Base-by-base conservation (phyloP, 75 land plant species). In the Chamaecyparis obtusa region DNA sequence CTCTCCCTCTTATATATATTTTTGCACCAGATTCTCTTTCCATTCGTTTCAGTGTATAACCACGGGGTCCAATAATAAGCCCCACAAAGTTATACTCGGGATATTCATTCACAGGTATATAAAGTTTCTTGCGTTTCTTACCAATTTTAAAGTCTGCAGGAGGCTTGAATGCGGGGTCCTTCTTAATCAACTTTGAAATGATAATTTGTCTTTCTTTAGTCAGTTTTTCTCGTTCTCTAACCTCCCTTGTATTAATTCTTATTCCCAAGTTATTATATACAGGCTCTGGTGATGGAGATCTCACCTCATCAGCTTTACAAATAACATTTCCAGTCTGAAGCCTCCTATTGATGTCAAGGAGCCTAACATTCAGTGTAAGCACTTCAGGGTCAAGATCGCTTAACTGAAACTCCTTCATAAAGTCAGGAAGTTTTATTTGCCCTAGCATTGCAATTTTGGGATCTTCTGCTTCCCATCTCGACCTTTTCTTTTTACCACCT, bases 31-130 rank as follows among this genome's bases (percentile, higher is more conserved):
- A 89, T 86, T 93, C 92, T 64, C 39, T 89, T 89, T 93, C 90
- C 93, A 93, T 92, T 83, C 85, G 89, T 43, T 85, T 92, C 54
- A 82, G 90, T 19, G 90, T 90, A 51, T 88, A 89, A 17, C 93
- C 94, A 30, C 90, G 72, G 2, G 93, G 94, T 9, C 94, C 94
- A 87, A 91, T 86, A 49, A 93, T 91, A 64, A 90, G 92, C 24
- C 92, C 91, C n/a, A 90, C 41, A 56, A 93, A 93, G 79, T 93
- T 93, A 88, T 89, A 92, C 2, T 84, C 93, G 33, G 94, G 94
- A 51, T 92, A 93, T 43, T 93, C 92, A 87, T 89, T 90, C 9
- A 86, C 82, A 1, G 94, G 94, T 43, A 93, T 90, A 51, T 88
- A 93, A 33, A 93, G 88, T 86, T 93, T 93, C 90, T 89, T 93